Evolutionary conservation across 139 green algal species (phyloP).

Genomic region (Pleodorina starrii): DNA sequence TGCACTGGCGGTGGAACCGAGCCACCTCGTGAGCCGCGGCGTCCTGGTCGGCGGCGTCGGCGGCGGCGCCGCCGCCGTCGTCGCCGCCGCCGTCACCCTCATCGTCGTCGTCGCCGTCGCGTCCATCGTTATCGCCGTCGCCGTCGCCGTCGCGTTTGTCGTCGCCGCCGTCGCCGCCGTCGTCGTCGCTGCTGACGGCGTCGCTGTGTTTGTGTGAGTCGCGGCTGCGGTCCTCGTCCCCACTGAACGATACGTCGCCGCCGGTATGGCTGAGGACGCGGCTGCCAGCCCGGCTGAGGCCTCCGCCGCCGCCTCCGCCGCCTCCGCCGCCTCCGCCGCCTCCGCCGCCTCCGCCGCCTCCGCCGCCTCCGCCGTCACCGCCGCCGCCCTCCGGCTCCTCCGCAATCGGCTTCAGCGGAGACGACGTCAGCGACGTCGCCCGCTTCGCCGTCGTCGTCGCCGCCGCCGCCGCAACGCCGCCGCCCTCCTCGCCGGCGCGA

Average conservation of each 20-base stretch:
- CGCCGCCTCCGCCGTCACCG: neutral
- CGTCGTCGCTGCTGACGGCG: neutral
- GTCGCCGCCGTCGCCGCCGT: neutral
- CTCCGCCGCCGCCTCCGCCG: neutral
- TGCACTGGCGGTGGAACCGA: constrained; percentile 2
- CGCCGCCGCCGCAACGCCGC: neutral
- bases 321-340: neutral
- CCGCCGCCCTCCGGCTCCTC: neutral
- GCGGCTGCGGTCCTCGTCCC: neutral
- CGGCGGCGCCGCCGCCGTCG: neutral
- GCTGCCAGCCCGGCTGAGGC: neutral
- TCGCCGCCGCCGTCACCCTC: neutral
- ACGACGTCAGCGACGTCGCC: neutral
- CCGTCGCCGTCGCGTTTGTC: neutral
- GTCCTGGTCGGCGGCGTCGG: neutral
- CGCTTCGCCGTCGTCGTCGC: neutral
- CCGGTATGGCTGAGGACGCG: neutral
- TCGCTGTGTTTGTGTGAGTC: neutral
- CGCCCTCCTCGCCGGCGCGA: neutral
- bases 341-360: neutral
- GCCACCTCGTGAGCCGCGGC: neutral
- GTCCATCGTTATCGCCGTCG: neutral
- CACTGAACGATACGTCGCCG: neutral
- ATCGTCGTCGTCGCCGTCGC: neutral
- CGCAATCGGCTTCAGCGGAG: neutral